Percentiles rank a stretch among this genome's conserved stretches.
These are phyloP conservation scores for Rhizoclosmatium globosum DNA, from an alignment of 192 early-diverging fungal species.

Conservation along the genomic window DNA sequence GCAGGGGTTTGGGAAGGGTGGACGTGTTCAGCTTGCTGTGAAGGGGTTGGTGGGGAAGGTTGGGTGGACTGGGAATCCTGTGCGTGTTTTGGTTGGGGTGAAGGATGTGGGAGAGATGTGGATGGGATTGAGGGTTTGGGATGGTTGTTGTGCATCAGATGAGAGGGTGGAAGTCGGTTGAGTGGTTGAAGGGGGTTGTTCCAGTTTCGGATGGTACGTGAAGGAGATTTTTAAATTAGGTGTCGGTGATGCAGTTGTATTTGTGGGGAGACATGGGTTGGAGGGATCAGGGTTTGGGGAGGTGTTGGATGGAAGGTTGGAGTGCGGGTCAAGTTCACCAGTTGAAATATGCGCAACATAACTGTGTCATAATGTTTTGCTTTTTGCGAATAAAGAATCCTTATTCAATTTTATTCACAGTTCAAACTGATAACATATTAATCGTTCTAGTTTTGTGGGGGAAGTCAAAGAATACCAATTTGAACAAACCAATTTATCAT, in stretches of 20 bases:
- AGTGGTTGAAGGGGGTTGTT: not conserved
- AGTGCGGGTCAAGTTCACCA: not conserved
- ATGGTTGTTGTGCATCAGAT: slow-evolving; percentile 1
- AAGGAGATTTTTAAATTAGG: not conserved
- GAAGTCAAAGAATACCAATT: no score
- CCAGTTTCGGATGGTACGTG: not conserved
- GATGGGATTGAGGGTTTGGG: not conserved
- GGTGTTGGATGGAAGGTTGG: not conserved
- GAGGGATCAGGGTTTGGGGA: not conserved
- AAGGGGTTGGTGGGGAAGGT: no score
- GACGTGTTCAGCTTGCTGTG: no score
- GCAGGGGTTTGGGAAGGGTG: not conserved
- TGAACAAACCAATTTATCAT: no score
- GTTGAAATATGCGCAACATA: no score
- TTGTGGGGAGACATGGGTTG: not conserved
- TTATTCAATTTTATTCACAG: no score
- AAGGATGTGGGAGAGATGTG: not conserved
- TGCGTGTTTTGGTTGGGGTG: not conserved
- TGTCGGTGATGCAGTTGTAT: not conserved
- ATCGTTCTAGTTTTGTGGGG: no score
- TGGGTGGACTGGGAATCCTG: not conserved
- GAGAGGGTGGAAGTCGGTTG: not conserved
- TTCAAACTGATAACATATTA: no score
- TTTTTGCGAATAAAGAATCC: no score
- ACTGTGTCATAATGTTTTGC: no score